Base-by-base conservation (phyloP, 139 green algal genomes). In the Klebsormidium nitens region DNA sequence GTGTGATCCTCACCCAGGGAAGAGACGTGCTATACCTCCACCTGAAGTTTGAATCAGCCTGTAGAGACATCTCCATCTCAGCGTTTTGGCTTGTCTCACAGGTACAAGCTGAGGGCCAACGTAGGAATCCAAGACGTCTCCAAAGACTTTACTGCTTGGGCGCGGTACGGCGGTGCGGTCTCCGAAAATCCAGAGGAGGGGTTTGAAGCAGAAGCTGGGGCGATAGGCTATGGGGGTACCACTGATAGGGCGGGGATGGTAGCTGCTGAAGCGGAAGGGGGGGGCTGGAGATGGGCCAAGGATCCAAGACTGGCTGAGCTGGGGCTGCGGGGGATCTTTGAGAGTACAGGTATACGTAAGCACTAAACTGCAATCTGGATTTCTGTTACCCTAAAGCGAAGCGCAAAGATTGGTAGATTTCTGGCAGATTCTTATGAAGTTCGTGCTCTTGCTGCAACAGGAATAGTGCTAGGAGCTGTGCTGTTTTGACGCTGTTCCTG, bases 21-120 rank as follows among this genome's bases (percentile, higher is more conserved):
- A n/a, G n/a, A n/a, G n/a, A n/a, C n/a, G n/a, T n/a, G n/a, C n/a
- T n/a, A n/a, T n/a, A n/a, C n/a, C n/a, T n/a, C n/a, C n/a, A n/a
- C n/a, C n/a, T n/a, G n/a, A n/a, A n/a, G n/a, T n/a, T n/a, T n/a
- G n/a, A n/a, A n/a, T n/a, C n/a, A n/a, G n/a, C n/a, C n/a, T n/a
- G n/a, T n/a, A n/a, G n/a, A n/a, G n/a, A n/a, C n/a, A n/a, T n/a
- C n/a, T n/a, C n/a, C n/a, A n/a, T n/a, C n/a, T n/a, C n/a, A n/a
- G n/a, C n/a, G n/a, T n/a, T n/a, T n/a, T n/a, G n/a, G n/a, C n/a
- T n/a, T n/a, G n/a, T n/a, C n/a, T n/a, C n/a, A 28, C 74, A 91
- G 84, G 72, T 91, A 95, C 70, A 89, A 85, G 64, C 78, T 95
- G 60, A 74, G 90, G 3, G 74, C 86, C 14, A 83, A 85, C 28